phyloP scores from a whole-genome alignment of 2,329 filamentous ascomycete species.

The Aspergillus fijiensis region DNA sequence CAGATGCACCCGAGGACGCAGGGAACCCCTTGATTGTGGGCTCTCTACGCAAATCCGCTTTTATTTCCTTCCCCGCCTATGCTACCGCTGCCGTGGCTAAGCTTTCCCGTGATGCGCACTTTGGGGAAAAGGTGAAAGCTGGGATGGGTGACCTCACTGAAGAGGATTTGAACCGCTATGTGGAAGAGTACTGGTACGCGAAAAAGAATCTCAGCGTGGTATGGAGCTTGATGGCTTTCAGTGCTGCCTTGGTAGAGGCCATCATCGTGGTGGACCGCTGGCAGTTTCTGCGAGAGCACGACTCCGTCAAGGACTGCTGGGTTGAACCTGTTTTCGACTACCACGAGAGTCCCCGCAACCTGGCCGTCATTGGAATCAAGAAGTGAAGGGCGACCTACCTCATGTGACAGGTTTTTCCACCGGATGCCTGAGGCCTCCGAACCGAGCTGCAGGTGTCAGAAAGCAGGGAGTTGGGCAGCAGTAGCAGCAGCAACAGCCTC shows the following conservation, averaged over 20 bases:
- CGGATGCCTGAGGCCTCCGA: neutral
- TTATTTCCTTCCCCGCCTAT: conserved; percentile 72
- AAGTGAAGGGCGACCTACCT: conserved; percentile 37
- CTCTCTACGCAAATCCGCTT: conserved; percentile 76
- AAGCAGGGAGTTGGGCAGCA: neutral
- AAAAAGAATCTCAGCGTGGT: conserved; percentile 82
- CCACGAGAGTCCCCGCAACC: conserved; percentile 76
- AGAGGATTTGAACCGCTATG: conserved; percentile 72
- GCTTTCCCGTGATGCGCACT: conserved; percentile 61
- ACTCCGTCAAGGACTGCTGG: conserved; percentile 74
- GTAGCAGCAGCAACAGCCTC: neutral
- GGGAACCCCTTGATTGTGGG: conserved; percentile 84
- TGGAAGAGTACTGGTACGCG: conserved; percentile 59
- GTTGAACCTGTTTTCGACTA: conserved; percentile 94
- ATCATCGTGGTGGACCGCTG: conserved; percentile 88
- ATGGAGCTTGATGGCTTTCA: conserved; percentile 96
- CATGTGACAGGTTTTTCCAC: neutral
- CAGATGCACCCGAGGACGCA: conserved; percentile 29
- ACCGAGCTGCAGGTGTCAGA: neutral
- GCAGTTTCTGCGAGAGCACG: conserved; percentile 80
- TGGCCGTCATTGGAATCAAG: conserved; percentile 92
- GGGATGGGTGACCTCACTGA: conserved; percentile 70
- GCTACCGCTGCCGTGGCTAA: conserved; percentile 79
- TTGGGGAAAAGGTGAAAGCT: conserved; percentile 61
- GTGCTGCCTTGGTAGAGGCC: conserved; percentile 83